Conservation (phyloP, 257 asterid genomes). For the Gardenia jasminoides region DNA sequence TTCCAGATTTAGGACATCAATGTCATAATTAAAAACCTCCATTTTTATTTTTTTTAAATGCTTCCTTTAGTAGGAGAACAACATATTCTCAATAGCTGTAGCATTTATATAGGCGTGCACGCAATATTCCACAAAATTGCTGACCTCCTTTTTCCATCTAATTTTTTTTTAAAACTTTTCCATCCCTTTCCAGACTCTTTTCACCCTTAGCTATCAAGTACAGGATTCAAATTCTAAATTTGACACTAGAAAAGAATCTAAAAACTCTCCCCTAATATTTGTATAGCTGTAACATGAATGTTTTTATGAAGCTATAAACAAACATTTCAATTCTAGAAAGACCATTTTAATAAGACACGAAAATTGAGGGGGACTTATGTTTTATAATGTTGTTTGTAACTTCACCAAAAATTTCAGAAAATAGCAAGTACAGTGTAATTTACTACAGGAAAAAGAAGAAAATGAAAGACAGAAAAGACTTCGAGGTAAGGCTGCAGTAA, state of each 20-base stretch:
- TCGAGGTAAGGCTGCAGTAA: background rate
- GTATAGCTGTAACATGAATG: too few species aligned
- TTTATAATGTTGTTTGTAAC: background rate
- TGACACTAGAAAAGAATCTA: too few species aligned
- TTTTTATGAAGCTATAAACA: background rate
- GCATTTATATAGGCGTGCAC: too few species aligned
- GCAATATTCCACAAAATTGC: background rate
- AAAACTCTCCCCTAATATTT: too few species aligned
- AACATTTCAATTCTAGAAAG: background rate
- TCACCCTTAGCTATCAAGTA: too few species aligned
- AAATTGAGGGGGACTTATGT: background rate
- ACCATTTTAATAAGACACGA: background rate
- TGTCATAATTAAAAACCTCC: background rate
- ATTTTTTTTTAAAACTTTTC: too few species aligned
- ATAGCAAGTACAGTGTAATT: background rate
- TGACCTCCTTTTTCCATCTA: background rate
- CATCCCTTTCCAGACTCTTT: too few species aligned
- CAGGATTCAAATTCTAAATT: too few species aligned
- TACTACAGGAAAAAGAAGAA: background rate
- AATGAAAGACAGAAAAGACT: background rate
- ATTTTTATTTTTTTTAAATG: too few species aligned
- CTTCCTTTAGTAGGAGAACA: too few species aligned
- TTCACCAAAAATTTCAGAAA: background rate
- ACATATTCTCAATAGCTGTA: too few species aligned
- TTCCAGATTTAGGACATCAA: background rate